Percentiles rank a stretch among this genome's conserved stretches.
Conservation (phyloP, 176 grass and related monocot species). For the Musa beccarii region DNA sequence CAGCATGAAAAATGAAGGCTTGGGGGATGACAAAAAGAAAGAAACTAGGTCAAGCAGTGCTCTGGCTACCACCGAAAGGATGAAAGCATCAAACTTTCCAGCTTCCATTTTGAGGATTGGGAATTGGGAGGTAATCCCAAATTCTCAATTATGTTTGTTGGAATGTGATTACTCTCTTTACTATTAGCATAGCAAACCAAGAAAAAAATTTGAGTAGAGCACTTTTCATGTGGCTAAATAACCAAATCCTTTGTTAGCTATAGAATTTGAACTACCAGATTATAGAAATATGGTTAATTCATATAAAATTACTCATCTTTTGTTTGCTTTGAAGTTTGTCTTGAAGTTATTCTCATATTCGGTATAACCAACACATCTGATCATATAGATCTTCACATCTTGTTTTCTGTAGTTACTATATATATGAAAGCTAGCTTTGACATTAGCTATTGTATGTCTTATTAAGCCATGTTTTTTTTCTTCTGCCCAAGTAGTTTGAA, state of each 20-base stretch:
- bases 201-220: neutral
- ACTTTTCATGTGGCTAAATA: neutral
- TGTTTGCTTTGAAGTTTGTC: no score
- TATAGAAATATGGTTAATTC: no score
- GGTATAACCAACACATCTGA: no score
- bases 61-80: slow-evolving; percentile 27
- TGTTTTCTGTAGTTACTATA: no score
- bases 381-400: no score
- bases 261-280: no score
- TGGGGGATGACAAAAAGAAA: slow-evolving; percentile 29
- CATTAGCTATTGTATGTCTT: no score
- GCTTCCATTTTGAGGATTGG: slow-evolving; percentile 66
- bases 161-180: neutral
- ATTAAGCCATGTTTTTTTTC: no score
- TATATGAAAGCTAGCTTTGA: no score
- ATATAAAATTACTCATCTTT: no score
- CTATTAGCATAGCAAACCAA: neutral
- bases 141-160: neutral
- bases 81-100: slow-evolving; percentile 89
- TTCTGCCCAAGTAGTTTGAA: no score
- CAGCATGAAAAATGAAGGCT: slow-evolving; percentile 8
- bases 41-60: slow-evolving; percentile 17
- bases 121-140: slow-evolving; percentile 62
- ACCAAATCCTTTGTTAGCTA: neutral
- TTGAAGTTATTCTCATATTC: no score